phyloP scores from a whole-genome alignment of 1,284 basidiomycete species.

The Omphalotus olearius region DNA sequence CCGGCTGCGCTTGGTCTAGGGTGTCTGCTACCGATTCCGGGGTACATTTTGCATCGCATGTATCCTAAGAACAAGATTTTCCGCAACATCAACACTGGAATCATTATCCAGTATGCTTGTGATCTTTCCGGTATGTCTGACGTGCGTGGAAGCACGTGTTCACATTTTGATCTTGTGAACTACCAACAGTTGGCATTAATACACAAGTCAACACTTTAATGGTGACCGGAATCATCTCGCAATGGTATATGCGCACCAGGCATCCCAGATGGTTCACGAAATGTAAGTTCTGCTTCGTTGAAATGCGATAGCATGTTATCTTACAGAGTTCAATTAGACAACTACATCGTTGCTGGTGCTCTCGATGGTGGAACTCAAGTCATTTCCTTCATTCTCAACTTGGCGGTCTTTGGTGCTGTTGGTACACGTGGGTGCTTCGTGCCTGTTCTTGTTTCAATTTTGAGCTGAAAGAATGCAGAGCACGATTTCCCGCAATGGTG shows the following conservation, averaged over 20 bases:
- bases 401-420: conserved; percentile 18
- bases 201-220: conserved; percentile 13
- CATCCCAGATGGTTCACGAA: conserved; percentile 18
- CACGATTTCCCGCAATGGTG: conserved; percentile 15
- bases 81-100: conserved; percentile 14
- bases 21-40: conserved; percentile 14
- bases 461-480: conserved; percentile 1
- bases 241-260: conserved; percentile 13
- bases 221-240: conserved; percentile 13
- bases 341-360: conserved; percentile 18
- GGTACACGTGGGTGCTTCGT: not conserved
- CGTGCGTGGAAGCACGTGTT: no score
- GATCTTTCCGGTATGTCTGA: conserved; percentile 1
- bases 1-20: conserved; percentile 16
- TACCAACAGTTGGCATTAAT: conserved; percentile 16
- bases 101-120: conserved; percentile 15
- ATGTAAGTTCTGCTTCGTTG: conserved; percentile 8
- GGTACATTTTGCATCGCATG: conserved; percentile 16
- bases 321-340: conserved; percentile 8
- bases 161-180: conserved; percentile 1
- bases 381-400: conserved; percentile 17
- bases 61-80: conserved; percentile 13
- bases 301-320: no score
- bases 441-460: not conserved
- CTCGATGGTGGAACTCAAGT: conserved; percentile 19